Evolutionary conservation across 2,329 filamentous ascomycete species (phyloP), one percentile per base, ranked within the genome.

Genomic region (Fusarium dimerum): DNA sequence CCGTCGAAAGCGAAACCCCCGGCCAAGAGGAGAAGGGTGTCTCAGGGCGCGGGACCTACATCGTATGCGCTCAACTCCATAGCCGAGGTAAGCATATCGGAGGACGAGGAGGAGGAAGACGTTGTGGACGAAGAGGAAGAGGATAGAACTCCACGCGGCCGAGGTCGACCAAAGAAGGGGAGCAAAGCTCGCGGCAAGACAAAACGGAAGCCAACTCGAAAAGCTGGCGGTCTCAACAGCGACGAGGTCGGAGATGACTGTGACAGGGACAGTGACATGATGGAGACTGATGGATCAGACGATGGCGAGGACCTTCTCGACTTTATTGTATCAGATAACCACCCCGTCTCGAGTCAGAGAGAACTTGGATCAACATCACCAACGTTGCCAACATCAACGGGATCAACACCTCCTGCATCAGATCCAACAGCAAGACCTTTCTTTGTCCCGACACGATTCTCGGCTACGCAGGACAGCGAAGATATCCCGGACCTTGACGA

Each of bases 251-350:
- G 78, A 15, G 79, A 82, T 52, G 79, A 82, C 52, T 81, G 79
- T 58, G 76, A 73, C 48, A 70, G 76, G 18, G 76, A 77, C 13
- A 79, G 77, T 56, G 78, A 80, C 55, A 56, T 75, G 50, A 65
- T 75, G 52, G 74, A 76, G 45, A 74, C 71, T 16, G 74, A 77
- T 55, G 78, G 73, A 13, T 79, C 76, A 0, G 79, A 81, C 51
- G 71, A 73, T 52, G 78, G 76, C 12, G 73, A 69, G 42, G 80
- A 83, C 57, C 66, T 84, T 13, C 51, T 82, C 60, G 73, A 84
- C 71, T 80, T 89, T 70, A 65, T 89, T 62, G 75, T 86, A 64
- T 67, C 74, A 57, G 68, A 84, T 68, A 68, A 85, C 52, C 64
- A 67, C 36, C 54, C 69, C 5, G 63, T 65, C 0, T 76, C 74